Conservation (phyloP, 495 filamentous ascomycete species). For the Cudoniella acicularis region DNA sequence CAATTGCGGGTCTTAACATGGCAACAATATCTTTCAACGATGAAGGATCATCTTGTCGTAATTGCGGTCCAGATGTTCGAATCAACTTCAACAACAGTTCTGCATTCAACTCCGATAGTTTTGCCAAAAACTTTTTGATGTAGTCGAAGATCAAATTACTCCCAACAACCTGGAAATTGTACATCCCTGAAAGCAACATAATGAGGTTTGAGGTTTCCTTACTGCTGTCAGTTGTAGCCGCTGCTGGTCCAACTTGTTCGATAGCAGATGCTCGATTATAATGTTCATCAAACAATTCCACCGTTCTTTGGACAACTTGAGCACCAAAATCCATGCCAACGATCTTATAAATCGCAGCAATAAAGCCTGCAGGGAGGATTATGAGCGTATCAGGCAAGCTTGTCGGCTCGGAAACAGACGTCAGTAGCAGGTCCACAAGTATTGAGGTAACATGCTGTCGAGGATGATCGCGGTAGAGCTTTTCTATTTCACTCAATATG, state of each 20-base stretch:
- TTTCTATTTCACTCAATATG: slow-evolving; percentile 75
- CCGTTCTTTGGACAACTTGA: slow-evolving; percentile 70
- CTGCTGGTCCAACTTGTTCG: slow-evolving; percentile 41
- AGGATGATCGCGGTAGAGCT: slow-evolving; percentile 75
- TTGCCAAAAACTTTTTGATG: slow-evolving; percentile 67
- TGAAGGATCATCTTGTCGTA: slow-evolving; percentile 86
- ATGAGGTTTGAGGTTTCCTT: slow-evolving; percentile 80
- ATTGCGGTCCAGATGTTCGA: slow-evolving; percentile 71
- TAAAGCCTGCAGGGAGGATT: slow-evolving; percentile 86
- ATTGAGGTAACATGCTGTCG: slow-evolving; percentile 80
- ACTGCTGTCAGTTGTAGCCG: slow-evolving; percentile 28
- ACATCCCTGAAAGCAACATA: slow-evolving; percentile 79
- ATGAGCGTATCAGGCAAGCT: slow-evolving; percentile 81
- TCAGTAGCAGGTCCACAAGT: slow-evolving; percentile 68
- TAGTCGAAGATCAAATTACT: slow-evolving; percentile 86
- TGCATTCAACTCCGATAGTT: slow-evolving; percentile 83
- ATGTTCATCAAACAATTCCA: slow-evolving; percentile 61
- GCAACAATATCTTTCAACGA: slow-evolving; percentile 88
- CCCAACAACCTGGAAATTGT: slow-evolving; percentile 86
- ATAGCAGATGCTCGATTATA: slow-evolving; percentile 42
- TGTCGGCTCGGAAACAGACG: slow-evolving; percentile 71
- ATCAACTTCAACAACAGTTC: slow-evolving; percentile 86
- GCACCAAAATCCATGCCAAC: slow-evolving; percentile 86
- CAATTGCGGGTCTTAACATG: slow-evolving; percentile 67
- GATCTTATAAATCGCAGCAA: slow-evolving; percentile 80